Conservation (phyloP, 805 yeast genomes). For the Candida ortonii region DNA sequence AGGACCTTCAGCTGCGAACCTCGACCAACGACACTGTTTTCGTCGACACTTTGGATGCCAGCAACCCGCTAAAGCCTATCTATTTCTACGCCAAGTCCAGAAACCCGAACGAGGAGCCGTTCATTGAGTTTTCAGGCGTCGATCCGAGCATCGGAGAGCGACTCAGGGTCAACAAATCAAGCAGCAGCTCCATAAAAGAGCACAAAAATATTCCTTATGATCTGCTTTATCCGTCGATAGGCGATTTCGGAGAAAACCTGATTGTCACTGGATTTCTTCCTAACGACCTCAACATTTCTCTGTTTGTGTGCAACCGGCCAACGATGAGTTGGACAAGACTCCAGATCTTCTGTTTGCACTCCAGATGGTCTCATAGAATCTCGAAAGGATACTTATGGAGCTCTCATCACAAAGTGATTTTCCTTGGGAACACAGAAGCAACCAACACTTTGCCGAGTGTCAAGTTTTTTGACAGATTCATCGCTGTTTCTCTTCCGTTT, state of each 20-base stretch:
- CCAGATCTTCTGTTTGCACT: constrained; percentile 52
- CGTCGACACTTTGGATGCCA: constrained; percentile 6
- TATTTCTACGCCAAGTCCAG: constrained; percentile 11
- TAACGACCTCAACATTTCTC: constrained; percentile 44
- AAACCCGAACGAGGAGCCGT: constrained; percentile 19
- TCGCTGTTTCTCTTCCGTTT: constrained; percentile 51
- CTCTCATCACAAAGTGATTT: constrained; percentile 68
- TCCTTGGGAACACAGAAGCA: constrained; percentile 54
- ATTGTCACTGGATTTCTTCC: constrained; percentile 60
- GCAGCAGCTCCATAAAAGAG: constrained; percentile 9
- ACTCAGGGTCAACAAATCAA: constrained; percentile 2
- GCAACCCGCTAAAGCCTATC: constrained; percentile 5
- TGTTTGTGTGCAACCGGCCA: constrained; percentile 49
- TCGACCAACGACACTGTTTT: constrained; percentile 9
- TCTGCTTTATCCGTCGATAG: constrained; percentile 56
- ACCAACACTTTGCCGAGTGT: constrained; percentile 44
- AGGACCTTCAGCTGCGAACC: constrained; percentile 5
- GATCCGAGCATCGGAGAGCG: constrained; percentile 10
- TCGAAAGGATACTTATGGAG: constrained; percentile 74
- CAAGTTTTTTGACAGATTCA: constrained; percentile 45
- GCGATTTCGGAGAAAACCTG: constrained; percentile 62
- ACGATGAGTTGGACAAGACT: constrained; percentile 64
- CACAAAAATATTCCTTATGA: constrained; percentile 40
- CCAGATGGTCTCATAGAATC: constrained; percentile 53
- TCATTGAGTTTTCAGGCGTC: constrained; percentile 19